phyloP scores from a whole-genome alignment of 225 moss, liverwort and hornwort genomes.

The Neckera pumila region DNA sequence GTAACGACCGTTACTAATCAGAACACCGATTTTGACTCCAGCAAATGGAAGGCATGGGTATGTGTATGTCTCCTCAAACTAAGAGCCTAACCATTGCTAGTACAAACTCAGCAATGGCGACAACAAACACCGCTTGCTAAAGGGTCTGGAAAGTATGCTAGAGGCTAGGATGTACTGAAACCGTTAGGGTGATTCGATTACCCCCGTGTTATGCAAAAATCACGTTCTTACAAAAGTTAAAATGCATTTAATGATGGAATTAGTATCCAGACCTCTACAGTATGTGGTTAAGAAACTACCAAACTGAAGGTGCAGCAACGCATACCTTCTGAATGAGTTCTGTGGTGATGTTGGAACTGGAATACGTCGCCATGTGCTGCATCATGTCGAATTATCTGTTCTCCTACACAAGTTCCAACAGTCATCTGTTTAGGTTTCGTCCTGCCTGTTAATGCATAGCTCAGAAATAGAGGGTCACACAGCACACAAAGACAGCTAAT shows the following conservation, averaged over 20 bases:
- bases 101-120: background rate
- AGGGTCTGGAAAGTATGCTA: background rate
- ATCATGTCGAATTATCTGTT: constrained; percentile 3
- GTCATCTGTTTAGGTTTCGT: background rate
- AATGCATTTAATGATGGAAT: background rate
- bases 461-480: background rate
- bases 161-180: background rate
- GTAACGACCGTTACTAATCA: background rate
- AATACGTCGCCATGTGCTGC: constrained; percentile 49
- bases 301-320: background rate
- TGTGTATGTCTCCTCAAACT: background rate
- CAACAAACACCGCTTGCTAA: background rate
- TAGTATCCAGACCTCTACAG: background rate
- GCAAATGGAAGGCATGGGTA: background rate
- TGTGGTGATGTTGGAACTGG: constrained; percentile 45
- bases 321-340: constrained; percentile 50
- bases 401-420: background rate
- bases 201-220: background rate
- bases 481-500: background rate
- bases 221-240: background rate
- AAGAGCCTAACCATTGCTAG: background rate
- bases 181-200: background rate
- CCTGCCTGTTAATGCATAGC: background rate
- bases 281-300: background rate
- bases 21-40: background rate